Evolutionary conservation across 331 rosid genomes (phyloP).

Genomic region (Malus hybrid): DNA sequence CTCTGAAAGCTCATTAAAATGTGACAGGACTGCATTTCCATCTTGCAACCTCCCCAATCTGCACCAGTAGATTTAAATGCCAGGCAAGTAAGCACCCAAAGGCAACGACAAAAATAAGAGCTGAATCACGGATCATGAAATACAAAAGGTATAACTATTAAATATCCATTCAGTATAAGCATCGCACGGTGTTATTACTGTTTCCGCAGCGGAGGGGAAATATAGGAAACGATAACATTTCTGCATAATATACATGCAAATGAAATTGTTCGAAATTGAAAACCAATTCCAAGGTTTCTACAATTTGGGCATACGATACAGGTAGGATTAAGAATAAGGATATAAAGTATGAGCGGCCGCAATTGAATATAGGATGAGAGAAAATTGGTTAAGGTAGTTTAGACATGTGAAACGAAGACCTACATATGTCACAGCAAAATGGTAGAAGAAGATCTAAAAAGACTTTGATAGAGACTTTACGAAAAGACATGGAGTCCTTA

Average conservation of each 20-base stretch:
- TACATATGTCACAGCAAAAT: too few relatives aligned
- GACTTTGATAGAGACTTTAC: too few relatives aligned
- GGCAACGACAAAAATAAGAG: not conserved
- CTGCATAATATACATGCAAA: not conserved
- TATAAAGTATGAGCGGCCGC: too few relatives aligned
- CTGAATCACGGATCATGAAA: not conserved
- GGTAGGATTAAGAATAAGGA: too few relatives aligned
- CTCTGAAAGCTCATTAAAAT: conserved; percentile 82
- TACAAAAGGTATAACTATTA: not conserved
- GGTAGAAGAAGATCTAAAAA: too few relatives aligned
- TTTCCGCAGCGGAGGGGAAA: not conserved
- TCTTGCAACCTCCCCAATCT: conserved; percentile 97
- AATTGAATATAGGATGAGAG: too few relatives aligned
- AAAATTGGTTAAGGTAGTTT: too few relatives aligned
- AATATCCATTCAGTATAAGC: not conserved
- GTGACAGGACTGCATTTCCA: conserved; percentile 81
- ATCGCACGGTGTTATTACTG: not conserved
- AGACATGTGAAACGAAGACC: too few relatives aligned
- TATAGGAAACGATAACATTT: not conserved
- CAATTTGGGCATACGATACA: not conserved
- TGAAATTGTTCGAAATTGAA: too few relatives aligned
- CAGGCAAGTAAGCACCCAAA: not conserved
- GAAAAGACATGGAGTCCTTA: too few relatives aligned
- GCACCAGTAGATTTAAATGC: conserved; percentile 4
- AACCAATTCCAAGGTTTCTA: not conserved